These are phyloP conservation scores for Pichia occidentalis DNA, from an alignment of 805 yeast species.

Conservation along the genomic window DNA sequence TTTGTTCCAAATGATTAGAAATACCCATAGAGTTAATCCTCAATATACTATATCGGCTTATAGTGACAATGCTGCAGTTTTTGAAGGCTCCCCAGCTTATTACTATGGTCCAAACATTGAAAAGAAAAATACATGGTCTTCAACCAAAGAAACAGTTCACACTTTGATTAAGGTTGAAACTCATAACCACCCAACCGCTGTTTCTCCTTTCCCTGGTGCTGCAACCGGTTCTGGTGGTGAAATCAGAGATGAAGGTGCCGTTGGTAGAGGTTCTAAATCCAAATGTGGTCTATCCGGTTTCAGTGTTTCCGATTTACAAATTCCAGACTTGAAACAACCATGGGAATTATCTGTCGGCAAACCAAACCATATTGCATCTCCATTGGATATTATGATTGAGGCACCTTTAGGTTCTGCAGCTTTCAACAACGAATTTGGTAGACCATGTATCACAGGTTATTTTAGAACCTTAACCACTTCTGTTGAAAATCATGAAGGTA, in stretches of 20 bases:
- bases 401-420: conserved; percentile 98
- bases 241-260: conserved; percentile 99
- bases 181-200: conserved; percentile 99
- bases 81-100: conserved; percentile 75
- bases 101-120: conserved; percentile 71
- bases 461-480: conserved; percentile 89
- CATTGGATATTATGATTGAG: conserved; percentile 91
- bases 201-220: conserved; percentile 98
- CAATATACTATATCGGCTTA: conserved; percentile 87
- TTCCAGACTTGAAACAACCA: conserved; percentile 82
- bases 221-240: conserved; percentile 99
- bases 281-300: conserved; percentile 95
- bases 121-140: conserved; percentile 60
- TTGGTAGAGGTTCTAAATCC: conserved; percentile 95
- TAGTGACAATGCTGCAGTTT: conserved; percentile 96
- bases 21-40: conserved; percentile 78
- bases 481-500: conserved; percentile 54
- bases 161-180: conserved; percentile 95
- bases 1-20: conserved; percentile 90
- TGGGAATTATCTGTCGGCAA: conserved; percentile 92
- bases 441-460: conserved; percentile 95
- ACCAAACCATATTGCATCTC: conserved; percentile 88
- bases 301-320: conserved; percentile 81
- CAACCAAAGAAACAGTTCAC: conserved; percentile 73
- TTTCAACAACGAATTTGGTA: conserved; percentile 96